Evolutionary conservation across 2,329 filamentous ascomycete species (phyloP).

Genomic region (Xylogone sp.): DNA sequence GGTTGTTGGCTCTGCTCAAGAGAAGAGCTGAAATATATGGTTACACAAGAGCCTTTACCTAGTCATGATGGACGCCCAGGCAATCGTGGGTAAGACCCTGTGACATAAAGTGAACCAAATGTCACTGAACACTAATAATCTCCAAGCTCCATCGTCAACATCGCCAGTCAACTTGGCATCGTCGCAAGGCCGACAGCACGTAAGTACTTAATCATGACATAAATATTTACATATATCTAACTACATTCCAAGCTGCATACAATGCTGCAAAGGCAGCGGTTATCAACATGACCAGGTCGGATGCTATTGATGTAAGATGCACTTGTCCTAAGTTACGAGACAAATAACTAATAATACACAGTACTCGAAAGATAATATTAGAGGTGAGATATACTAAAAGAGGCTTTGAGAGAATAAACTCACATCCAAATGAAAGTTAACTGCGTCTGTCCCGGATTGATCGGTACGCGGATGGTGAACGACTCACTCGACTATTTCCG

Average conservation of each 20-base stretch:
- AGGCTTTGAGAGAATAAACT: neutral
- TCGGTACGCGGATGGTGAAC: constrained; percentile 30
- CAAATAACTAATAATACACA: constrained; percentile 12
- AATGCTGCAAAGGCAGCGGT: constrained; percentile 43
- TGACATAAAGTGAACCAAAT: neutral
- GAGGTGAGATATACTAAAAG: constrained; percentile 11
- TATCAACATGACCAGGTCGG: constrained; percentile 40
- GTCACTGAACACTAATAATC: neutral
- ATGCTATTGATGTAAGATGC: constrained; percentile 40
- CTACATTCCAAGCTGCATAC: constrained; percentile 34
- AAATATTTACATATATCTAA: too few relatives aligned
- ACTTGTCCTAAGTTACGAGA: neutral
- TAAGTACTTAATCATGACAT: constrained; percentile 24
- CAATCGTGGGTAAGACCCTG: constrained; percentile 30
- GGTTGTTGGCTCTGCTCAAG: constrained; percentile 42
- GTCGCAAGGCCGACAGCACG: constrained; percentile 37
- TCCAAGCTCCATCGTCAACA: constrained; percentile 35
- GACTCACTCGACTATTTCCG: constrained; percentile 34
- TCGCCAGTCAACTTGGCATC: constrained; percentile 40
- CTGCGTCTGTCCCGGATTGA: constrained; percentile 42
- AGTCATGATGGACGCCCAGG: constrained; percentile 40
- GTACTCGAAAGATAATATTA: constrained; percentile 41
- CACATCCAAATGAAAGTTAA: constrained; percentile 30
- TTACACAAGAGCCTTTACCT: constrained; percentile 36
- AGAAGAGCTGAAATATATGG: constrained; percentile 39